Evolutionary conservation across 306 rosid species (phyloP).

Genomic region (Castanopsis chinensis): DNA sequence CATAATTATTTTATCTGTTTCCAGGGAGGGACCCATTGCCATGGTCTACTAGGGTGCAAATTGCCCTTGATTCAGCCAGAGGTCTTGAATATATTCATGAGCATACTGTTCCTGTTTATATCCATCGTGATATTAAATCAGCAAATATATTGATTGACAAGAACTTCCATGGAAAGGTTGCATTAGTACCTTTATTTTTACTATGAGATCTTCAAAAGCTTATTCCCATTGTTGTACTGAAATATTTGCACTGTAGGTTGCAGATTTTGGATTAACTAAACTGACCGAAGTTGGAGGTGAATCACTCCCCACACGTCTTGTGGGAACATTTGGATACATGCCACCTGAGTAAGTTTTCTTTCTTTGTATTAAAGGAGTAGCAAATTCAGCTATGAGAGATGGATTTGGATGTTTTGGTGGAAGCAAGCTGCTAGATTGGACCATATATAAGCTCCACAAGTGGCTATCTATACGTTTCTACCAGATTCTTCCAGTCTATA

Average conservation of each 20-base stretch:
- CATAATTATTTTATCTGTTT: slow-evolving; percentile 14
- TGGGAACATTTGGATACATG: slow-evolving; percentile 96
- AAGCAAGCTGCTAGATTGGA: neutral
- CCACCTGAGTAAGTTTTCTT: slow-evolving; percentile 73
- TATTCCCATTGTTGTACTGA: slow-evolving; percentile 20
- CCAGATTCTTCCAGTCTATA: neutral
- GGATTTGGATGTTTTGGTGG: neutral
- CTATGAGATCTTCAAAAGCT: slow-evolving; percentile 2
- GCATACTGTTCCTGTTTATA: slow-evolving; percentile 95
- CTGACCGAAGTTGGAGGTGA: slow-evolving; percentile 85
- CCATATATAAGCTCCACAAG: neutral
- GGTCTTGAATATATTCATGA: slow-evolving; percentile 98
- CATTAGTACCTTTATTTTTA: neutral
- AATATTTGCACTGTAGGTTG: slow-evolving; percentile 57
- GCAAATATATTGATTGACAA: slow-evolving; percentile 92
- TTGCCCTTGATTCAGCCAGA: slow-evolving; percentile 95
- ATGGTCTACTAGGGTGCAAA: slow-evolving; percentile 88
- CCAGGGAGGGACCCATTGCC: slow-evolving; percentile 76
- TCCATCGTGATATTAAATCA: slow-evolving; percentile 95
- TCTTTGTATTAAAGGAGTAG: neutral
- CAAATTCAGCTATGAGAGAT: slow-evolving; percentile 5
- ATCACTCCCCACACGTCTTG: slow-evolving; percentile 78
- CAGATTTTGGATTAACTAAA: slow-evolving; percentile 92
- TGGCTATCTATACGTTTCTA: neutral
- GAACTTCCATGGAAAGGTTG: slow-evolving; percentile 84